Percentiles rank a stretch among this genome's conserved stretches.
These are phyloP conservation scores for Coniochaeta sp. DNA, from an alignment of 2,329 filamentous ascomycete genomes.

Conservation along the genomic window DNA sequence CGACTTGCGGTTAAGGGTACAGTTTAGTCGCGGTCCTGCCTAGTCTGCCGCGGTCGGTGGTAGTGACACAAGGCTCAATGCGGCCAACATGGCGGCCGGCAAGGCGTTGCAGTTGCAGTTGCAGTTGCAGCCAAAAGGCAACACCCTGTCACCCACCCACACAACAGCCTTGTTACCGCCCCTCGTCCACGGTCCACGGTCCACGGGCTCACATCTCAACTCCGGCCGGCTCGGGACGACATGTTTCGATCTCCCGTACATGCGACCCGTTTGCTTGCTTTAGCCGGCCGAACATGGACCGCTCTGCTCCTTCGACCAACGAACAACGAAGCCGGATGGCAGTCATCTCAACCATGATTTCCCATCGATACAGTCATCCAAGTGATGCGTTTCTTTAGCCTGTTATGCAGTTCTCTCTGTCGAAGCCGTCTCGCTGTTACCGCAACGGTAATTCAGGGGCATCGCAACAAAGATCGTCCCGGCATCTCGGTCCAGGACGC, in stretches of 20 bases:
- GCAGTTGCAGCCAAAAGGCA: no score
- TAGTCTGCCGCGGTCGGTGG: background rate
- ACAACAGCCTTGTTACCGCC: background rate
- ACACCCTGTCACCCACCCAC: background rate
- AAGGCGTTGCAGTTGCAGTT: background rate
- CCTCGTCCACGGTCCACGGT: no score
- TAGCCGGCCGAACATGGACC: background rate
- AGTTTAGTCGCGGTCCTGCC: background rate
- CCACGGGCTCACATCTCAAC: background rate
- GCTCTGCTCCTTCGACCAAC: background rate
- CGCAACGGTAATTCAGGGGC: background rate
- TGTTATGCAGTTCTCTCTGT: background rate
- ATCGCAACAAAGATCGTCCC: background rate
- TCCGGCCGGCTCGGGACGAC: background rate
- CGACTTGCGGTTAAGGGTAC: background rate
- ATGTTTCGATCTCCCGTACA: conserved; percentile 1
- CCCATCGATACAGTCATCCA: background rate
- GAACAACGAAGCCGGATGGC: background rate
- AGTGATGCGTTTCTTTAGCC: background rate
- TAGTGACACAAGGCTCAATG: conserved; percentile 1
- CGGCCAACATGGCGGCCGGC: background rate
- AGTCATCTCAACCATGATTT: background rate
- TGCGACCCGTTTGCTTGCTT: background rate
- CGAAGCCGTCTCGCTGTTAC: background rate
- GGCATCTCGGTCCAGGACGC: background rate